These are phyloP conservation scores for Zasmidium cellare DNA, from an alignment of 2,329 filamentous ascomycete genomes.

Conservation along the genomic window DNA sequence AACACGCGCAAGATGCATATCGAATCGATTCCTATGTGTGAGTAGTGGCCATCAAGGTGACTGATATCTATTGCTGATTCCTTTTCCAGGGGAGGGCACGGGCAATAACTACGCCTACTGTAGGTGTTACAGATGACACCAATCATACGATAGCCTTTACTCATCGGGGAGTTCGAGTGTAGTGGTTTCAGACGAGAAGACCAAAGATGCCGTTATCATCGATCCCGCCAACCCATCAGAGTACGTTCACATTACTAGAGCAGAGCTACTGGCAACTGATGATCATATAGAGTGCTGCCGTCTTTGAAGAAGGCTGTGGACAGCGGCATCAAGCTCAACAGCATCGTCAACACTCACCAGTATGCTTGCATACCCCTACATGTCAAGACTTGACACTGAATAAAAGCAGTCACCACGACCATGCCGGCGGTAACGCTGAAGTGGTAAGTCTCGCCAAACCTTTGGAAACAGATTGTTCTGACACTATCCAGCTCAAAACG, in stretches of 20 bases:
- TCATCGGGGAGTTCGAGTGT: background rate
- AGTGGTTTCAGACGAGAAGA: conserved; percentile 51
- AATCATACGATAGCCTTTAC: background rate
- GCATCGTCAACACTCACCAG: conserved; percentile 97
- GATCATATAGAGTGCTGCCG: conserved; percentile 56
- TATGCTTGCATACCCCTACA: conserved; percentile 48
- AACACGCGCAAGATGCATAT: conserved; percentile 67
- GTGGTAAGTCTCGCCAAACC: conserved; percentile 57
- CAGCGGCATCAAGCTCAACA: conserved; percentile 75
- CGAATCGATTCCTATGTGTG: conserved; percentile 87
- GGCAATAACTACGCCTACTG: conserved; percentile 81
- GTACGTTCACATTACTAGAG: conserved; percentile 48
- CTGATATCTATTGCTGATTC: conserved; percentile 6
- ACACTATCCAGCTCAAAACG: conserved; percentile 51
- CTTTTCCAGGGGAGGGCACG: conserved; percentile 68
- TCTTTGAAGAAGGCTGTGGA: conserved; percentile 72
- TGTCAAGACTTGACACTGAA: background rate
- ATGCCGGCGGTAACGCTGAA: conserved; percentile 86
- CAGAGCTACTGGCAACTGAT: background rate
- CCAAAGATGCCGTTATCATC: conserved; percentile 61
- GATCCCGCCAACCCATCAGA: conserved; percentile 78
- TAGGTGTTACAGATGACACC: conserved; percentile 4
- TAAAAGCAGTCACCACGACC: conserved; percentile 76
- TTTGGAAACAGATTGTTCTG: background rate
- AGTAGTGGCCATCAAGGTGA: conserved; percentile 38